phyloP scores from a whole-genome alignment of 1,284 basidiomycete species.

The Malassezia dermatis region DNA sequence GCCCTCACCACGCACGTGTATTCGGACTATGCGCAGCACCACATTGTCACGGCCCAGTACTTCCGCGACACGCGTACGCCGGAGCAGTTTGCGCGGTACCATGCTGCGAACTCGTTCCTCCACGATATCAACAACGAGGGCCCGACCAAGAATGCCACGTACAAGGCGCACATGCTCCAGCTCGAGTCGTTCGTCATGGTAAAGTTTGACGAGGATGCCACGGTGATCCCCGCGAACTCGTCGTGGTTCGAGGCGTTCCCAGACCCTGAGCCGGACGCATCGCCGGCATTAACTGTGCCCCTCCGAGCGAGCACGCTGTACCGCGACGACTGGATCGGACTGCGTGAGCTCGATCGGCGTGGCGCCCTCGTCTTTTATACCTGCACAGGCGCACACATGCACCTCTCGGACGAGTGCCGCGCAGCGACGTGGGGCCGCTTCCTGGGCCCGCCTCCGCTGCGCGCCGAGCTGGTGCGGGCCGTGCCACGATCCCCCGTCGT shows the following conservation, averaged over 20 bases:
- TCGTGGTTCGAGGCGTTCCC: slow-evolving; percentile 41
- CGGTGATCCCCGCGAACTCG: slow-evolving; percentile 40
- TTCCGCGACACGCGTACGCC: slow-evolving; percentile 63
- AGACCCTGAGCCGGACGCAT: slow-evolving; percentile 12
- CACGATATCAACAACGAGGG: slow-evolving; percentile 49
- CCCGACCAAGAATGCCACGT: slow-evolving; percentile 23
- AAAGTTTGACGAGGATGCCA: slow-evolving; percentile 37
- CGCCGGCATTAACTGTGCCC: slow-evolving; percentile 51
- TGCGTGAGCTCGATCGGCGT: slow-evolving; percentile 62
- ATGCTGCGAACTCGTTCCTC: slow-evolving; percentile 55
- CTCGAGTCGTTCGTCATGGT: slow-evolving; percentile 48
- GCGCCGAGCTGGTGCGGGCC: not conserved
- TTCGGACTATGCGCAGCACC: slow-evolving; percentile 49
- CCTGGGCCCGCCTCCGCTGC: slow-evolving; percentile 22
- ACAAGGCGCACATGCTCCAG: slow-evolving; percentile 32
- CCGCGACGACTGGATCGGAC: slow-evolving; percentile 74
- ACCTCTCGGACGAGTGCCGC: slow-evolving; percentile 38
- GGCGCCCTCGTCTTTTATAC: slow-evolving; percentile 50
- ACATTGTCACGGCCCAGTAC: slow-evolving; percentile 68
- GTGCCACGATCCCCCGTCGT: not conserved
- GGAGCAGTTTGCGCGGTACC: slow-evolving; percentile 61
- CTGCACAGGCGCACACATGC: slow-evolving; percentile 41
- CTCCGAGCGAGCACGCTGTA: slow-evolving; percentile 70
- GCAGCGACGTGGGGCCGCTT: slow-evolving; percentile 37
- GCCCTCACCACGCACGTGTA: slow-evolving; percentile 68